A percentile compares a stretch with the other conserved stretches of the same genome.
Evolutionary conservation across 2,329 filamentous ascomycete species (phyloP).

Genomic region (Exophiala oligosperma): DNA sequence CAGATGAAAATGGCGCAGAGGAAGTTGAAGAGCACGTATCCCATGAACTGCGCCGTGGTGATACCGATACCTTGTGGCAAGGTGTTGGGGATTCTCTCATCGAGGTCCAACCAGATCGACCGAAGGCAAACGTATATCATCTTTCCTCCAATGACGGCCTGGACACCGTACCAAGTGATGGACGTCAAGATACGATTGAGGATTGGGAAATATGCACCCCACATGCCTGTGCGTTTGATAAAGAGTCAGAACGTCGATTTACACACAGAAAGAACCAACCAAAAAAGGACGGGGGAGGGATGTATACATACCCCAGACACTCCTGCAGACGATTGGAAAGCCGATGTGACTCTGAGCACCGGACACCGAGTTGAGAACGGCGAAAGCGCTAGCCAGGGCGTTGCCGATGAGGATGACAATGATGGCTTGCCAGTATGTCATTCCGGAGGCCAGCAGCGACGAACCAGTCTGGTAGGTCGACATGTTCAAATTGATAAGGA

Average conservation of each 20-base stretch:
- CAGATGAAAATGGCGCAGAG: slow-evolving; percentile 40
- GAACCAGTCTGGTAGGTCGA: slow-evolving; percentile 34
- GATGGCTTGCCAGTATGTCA: slow-evolving; percentile 91
- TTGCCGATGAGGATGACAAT: slow-evolving; percentile 44
- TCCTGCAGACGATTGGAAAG: slow-evolving; percentile 50
- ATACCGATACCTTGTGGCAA: slow-evolving; percentile 28
- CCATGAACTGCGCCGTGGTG: slow-evolving; percentile 40
- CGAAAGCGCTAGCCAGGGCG: slow-evolving; percentile 40
- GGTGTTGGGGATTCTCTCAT: slow-evolving; percentile 42
- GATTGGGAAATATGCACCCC: slow-evolving; percentile 41
- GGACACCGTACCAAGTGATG: slow-evolving; percentile 37
- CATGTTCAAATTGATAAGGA: slow-evolving; percentile 42
- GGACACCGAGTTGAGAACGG: slow-evolving; percentile 47
- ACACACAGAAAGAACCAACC: neutral
- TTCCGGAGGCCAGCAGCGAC: slow-evolving; percentile 49
- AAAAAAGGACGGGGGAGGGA: neutral
- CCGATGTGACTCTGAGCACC: slow-evolving; percentile 45
- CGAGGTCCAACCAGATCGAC: slow-evolving; percentile 46
- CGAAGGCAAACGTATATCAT: slow-evolving; percentile 35
- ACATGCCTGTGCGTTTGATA: slow-evolving; percentile 16
- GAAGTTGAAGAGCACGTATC: slow-evolving; percentile 45
- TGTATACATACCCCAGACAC: slow-evolving; percentile 69
- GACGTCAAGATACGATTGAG: slow-evolving; percentile 27
- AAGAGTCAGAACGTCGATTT: neutral
- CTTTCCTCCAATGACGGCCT: slow-evolving; percentile 49